phyloP scores from a whole-genome alignment of 2,329 filamentous ascomycete genomes.

The Paraphoma sp. region DNA sequence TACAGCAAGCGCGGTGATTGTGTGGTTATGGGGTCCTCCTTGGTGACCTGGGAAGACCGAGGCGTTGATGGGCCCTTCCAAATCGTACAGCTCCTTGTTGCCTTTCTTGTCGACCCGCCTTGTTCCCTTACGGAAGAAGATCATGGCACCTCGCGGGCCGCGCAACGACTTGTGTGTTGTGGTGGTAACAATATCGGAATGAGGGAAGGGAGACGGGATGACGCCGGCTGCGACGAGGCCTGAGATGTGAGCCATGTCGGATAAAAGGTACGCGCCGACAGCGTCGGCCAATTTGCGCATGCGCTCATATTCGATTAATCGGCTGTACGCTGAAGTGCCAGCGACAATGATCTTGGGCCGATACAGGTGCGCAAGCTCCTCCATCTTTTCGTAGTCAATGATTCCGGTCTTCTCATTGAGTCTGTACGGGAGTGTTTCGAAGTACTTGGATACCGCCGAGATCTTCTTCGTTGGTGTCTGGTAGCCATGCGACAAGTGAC shows the following conservation, averaged over 20 bases:
- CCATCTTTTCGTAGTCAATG: constrained; percentile 94
- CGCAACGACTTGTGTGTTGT: constrained; percentile 99
- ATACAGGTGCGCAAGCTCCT: constrained; percentile 89
- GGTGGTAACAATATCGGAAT: constrained; percentile 96
- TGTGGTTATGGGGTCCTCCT: constrained; percentile 99
- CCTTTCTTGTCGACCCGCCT: constrained; percentile 89
- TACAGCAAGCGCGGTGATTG: constrained; percentile 94
- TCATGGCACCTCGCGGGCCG: constrained; percentile 98
- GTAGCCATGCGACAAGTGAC: constrained; percentile 95
- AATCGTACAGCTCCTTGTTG: constrained; percentile 90
- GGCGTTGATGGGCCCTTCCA: constrained; percentile 97
- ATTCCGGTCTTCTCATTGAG: constrained; percentile 88
- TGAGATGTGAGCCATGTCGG: constrained; percentile 99
- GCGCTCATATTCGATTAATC: constrained; percentile 92
- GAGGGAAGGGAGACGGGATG: constrained; percentile 88
- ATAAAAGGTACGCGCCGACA: constrained; percentile 91
- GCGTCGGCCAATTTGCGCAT: constrained; percentile 96
- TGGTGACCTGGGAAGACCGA: constrained; percentile 99
- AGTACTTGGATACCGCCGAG: constrained; percentile 97
- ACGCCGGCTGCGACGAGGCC: constrained; percentile 92
- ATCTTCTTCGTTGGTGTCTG: constrained; percentile 86
- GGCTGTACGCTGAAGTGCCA: constrained; percentile 97
- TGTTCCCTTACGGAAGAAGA: constrained; percentile 98
- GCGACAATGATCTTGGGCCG: constrained; percentile 96
- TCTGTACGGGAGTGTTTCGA: constrained; percentile 97